Evolutionary conservation across 805 yeast genomes (phyloP), one percentile per base, ranked within the genome.

Genomic region (Kuraishia ogatae): DNA sequence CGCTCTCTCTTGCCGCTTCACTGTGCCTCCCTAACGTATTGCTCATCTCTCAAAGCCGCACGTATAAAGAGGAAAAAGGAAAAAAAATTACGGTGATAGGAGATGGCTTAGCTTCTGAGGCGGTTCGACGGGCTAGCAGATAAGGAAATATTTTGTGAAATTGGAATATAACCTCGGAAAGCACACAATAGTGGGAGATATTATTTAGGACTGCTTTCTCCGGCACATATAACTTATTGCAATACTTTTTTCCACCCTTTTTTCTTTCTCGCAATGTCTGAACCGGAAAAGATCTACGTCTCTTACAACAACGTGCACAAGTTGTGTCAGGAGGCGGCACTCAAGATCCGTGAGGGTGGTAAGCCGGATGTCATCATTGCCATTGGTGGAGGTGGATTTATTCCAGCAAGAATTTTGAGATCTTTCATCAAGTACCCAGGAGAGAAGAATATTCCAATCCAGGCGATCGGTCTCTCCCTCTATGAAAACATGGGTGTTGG

Each of bases 251-350:
- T 7, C 13, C n/a, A 13, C 43, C 6, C 13, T 35, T 35, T 8
- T 15, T 35, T 35, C 13, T 13, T 35, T 35, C 4, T 23, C 24
- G 60, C 53, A 20, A 71, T 71, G 76, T 60, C 68, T 5, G 65
- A 57, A 22, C 46, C 62, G 20, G 77, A 78, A 43, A 82, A 80
- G 64, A 63, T 75, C 52, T 87, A 84, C 75, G 86, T 87, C 63
- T 84, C 90, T 55, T 87, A 87, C 78, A 87, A 87, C 71, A 85
- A 87, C 68, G 83, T 87, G 28, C 96, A 87, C 67, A 88, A 87
- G 69, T 57, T 69, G 29, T 69, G 72, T 53, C 63, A 69, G 56
- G 71, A 73, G 58, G 68, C 74, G 2, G 84, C 91, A 17, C 88
- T 89, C 11, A 75, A 73, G 54, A 76, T 85, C 62, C 70, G 75